Conservation (phyloP, 1,139 yeast species). For the Scheffersomyces parashehatae region DNA sequence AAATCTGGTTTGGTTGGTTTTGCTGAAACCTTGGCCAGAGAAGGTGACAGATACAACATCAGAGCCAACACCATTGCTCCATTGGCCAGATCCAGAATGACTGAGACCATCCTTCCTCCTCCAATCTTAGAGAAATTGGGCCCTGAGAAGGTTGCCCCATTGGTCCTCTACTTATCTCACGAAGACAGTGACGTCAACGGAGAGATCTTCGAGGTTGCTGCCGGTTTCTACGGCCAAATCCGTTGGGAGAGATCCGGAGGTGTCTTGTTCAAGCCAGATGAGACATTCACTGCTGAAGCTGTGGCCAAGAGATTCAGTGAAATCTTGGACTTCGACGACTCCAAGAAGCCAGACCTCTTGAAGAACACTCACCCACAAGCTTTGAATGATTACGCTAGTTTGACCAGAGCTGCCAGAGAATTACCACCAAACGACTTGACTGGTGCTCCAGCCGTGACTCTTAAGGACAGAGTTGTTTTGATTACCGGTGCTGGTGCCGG, state of each 20-base stretch:
- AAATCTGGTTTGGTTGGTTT: constrained; percentile 88
- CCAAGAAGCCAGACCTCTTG: constrained; percentile 52
- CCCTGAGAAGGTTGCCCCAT: constrained; percentile 89
- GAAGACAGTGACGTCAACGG: constrained; percentile 63
- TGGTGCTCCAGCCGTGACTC: constrained; percentile 51
- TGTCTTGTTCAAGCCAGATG: constrained; percentile 77
- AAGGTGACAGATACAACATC: constrained; percentile 85
- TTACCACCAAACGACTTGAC: constrained; percentile 58
- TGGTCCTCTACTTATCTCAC: constrained; percentile 79
- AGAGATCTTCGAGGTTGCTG: constrained; percentile 88
- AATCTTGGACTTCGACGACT: constrained; percentile 60
- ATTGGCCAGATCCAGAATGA: constrained; percentile 94
- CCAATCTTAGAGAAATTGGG: constrained; percentile 76
- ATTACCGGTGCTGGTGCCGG: constrained; percentile 98
- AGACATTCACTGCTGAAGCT: constrained; percentile 79
- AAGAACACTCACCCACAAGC: constrained; percentile 66
- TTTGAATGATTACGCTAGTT: constrained; percentile 59
- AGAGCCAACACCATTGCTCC: constrained; percentile 89
- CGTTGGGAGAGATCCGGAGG: constrained; percentile 96
- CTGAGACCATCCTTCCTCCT: constrained; percentile 85
- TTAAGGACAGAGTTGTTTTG: constrained; percentile 83
- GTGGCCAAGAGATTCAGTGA: constrained; percentile 70
- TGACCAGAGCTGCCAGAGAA: constrained; percentile 52
- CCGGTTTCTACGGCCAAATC: constrained; percentile 88
- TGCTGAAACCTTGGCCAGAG: constrained; percentile 93